Conservation (phyloP, 768 basidiomycete species). For the Suillus brevipes region DNA sequence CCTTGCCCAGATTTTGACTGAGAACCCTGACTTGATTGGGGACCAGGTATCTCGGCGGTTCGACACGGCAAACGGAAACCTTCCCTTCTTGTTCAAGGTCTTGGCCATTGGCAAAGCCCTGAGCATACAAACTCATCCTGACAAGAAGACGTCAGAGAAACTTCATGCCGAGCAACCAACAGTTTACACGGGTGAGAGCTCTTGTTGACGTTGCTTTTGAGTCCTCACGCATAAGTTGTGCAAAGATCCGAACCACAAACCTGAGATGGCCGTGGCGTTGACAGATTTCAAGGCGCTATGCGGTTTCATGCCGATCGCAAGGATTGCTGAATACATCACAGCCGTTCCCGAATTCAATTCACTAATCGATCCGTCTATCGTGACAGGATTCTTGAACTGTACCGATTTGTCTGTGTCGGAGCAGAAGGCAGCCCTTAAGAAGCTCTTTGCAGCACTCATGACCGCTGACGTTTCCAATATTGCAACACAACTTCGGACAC, state of each 20-base stretch:
- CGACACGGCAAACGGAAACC: constrained; percentile 57
- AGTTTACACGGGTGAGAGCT: constrained; percentile 82
- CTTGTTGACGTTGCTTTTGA: not conserved
- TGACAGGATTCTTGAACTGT: constrained; percentile 50
- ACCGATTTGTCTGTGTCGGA: constrained; percentile 33
- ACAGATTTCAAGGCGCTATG: constrained; percentile 90
- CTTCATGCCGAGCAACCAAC: constrained; percentile 70
- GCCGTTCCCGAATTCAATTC: constrained; percentile 74
- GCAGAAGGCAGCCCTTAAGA: constrained; percentile 65
- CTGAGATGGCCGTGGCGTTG: constrained; percentile 97
- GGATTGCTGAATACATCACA: constrained; percentile 67
- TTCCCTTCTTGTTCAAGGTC: constrained; percentile 93
- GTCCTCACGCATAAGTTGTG: constrained; percentile 13
- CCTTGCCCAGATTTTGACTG: constrained; percentile 61
- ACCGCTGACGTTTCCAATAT: constrained; percentile 58
- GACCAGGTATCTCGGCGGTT: constrained; percentile 53
- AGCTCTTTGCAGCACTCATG: constrained; percentile 85
- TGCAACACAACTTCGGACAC: constrained; percentile 50
- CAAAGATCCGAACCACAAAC: constrained; percentile 93
- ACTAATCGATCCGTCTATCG: constrained; percentile 61
- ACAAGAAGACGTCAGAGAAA: constrained; percentile 75
- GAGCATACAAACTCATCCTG: constrained; percentile 91
- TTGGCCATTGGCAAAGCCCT: constrained; percentile 87
- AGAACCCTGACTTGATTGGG: constrained; percentile 72
- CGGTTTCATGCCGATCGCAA: constrained; percentile 82